Conservation (phyloP, 2,329 filamentous ascomycete genomes). For the Colletotrichum orbiculare region DNA sequence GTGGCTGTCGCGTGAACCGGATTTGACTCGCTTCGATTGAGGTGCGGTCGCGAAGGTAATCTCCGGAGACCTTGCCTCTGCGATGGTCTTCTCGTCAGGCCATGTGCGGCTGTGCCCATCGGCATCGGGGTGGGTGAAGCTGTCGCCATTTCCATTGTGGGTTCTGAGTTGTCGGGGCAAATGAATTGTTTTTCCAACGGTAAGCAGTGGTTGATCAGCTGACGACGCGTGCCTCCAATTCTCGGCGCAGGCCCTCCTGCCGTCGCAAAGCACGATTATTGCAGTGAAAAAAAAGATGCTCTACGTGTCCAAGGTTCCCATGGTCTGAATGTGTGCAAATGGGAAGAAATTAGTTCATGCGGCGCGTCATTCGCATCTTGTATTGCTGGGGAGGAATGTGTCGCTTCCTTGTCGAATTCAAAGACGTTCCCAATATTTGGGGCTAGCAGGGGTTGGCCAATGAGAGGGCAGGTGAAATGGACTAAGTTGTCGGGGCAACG, state of each 20-base stretch:
- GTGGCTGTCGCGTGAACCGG: slow-evolving; percentile 44
- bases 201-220: slow-evolving; percentile 14
- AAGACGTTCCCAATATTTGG: slow-evolving; percentile 37
- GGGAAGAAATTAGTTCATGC: slow-evolving; percentile 49
- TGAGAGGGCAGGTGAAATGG: slow-evolving; percentile 2
- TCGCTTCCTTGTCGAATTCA: slow-evolving; percentile 36
- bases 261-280: slow-evolving; percentile 34
- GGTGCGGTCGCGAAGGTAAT: slow-evolving; percentile 57
- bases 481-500: slow-evolving; percentile 42
- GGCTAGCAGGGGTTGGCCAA: slow-evolving; percentile 36
- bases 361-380: slow-evolving; percentile 45
- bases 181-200: slow-evolving; percentile 27
- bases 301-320: slow-evolving; percentile 54
- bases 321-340: slow-evolving; percentile 48
- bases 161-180: slow-evolving; percentile 1
- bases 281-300: slow-evolving; percentile 47
- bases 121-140: slow-evolving; percentile 68
- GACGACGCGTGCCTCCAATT: slow-evolving; percentile 30
- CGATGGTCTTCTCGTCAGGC: slow-evolving; percentile 63
- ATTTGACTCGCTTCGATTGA: slow-evolving; percentile 60
- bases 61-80: slow-evolving; percentile 66
- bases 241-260: slow-evolving; percentile 17
- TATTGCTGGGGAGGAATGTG: slow-evolving; percentile 31
- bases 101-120: slow-evolving; percentile 57
- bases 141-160: slow-evolving; percentile 56